Evolutionary conservation across 257 asterid genomes (phyloP).

Genomic region (Paraleonurus japonicus): DNA sequence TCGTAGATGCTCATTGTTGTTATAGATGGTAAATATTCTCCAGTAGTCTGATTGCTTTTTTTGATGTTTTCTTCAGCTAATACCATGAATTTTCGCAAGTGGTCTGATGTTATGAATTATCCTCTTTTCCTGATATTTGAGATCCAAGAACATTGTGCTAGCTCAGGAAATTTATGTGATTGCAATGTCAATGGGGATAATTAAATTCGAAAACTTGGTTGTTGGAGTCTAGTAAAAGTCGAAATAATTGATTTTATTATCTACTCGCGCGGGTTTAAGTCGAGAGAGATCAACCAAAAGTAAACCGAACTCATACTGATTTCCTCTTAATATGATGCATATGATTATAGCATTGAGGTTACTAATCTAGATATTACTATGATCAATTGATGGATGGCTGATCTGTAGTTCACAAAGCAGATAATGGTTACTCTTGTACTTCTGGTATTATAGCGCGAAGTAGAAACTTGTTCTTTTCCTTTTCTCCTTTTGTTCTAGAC

Average conservation of each 20-base stretch:
- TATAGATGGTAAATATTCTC: neutral
- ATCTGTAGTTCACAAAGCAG: neutral
- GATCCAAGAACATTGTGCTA: neutral
- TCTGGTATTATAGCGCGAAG: neutral
- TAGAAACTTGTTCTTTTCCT: neutral
- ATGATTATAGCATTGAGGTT: neutral
- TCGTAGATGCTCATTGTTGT: neutral
- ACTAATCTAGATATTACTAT: neutral
- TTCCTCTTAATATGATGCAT: neutral
- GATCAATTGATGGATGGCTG: neutral
- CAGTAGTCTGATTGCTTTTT: neutral
- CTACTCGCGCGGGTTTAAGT: neutral
- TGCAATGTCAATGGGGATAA: neutral
- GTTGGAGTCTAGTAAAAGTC: neutral
- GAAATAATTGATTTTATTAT: neutral
- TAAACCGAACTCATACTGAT: neutral
- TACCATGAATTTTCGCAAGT: neutral
- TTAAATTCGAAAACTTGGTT: neutral
- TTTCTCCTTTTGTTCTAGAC: neutral
- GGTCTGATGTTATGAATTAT: neutral
- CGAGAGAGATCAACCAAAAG: neutral
- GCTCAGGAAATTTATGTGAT: neutral
- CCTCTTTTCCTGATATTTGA: neutral
- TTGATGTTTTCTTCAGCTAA: neutral
- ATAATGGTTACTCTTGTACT: neutral